Conservation (phyloP, 257 asterid species). For the Primulina eburnea region DNA sequence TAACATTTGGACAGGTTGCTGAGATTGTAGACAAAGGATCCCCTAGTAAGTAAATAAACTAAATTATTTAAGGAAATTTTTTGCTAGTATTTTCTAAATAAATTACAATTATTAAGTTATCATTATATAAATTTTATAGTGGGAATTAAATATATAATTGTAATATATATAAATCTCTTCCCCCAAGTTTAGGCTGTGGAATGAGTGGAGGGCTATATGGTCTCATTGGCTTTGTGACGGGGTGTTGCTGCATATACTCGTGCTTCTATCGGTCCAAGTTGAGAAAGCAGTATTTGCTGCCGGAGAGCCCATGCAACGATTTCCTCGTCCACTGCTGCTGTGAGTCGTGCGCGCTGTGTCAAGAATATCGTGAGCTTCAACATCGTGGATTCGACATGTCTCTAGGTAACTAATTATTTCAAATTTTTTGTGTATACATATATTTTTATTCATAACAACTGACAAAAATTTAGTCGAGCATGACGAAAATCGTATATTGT, state of each 20-base stretch:
- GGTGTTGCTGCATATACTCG: conserved; percentile 39
- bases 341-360: conserved; percentile 45
- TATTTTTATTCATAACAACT: too few species aligned
- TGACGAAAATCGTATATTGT: too few species aligned
- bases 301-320: conserved; percentile 37
- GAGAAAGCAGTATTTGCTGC: conserved; percentile 36
- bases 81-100: too few species aligned
- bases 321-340: conserved; percentile 42
- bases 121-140: too few species aligned
- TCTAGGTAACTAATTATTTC: conserved; percentile 31
- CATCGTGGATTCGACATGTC: conserved; percentile 44
- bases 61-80: too few species aligned
- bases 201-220: conserved; percentile 41
- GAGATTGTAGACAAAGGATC: conserved; percentile 48
- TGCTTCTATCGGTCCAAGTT: conserved; percentile 47
- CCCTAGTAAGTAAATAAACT: conserved; percentile 30
- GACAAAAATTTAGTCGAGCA: too few species aligned
- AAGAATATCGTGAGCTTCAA: conserved; percentile 48
- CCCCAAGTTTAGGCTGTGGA: conserved; percentile 39
- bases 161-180: background rate
- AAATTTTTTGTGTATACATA: too few species aligned
- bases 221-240: conserved; percentile 31
- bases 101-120: too few species aligned
- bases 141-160: background rate
- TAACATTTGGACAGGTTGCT: conserved; percentile 43